These are phyloP conservation scores for Dictyophora rubrovolvata DNA, from an alignment of 768 basidiomycete genomes.

Conservation along the genomic window DNA sequence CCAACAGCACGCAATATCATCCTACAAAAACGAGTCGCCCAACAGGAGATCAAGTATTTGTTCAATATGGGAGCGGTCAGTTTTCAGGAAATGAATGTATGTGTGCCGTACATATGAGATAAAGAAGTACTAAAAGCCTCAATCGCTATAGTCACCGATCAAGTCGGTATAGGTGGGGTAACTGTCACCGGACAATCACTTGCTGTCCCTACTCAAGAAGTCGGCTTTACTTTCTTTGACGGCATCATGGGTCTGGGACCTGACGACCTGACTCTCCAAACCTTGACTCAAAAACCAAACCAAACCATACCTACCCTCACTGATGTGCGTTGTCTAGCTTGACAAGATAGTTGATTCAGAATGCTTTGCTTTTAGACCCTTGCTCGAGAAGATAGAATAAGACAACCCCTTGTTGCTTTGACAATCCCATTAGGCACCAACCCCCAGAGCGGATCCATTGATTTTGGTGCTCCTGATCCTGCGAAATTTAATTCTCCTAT, in stretches of 20 bases:
- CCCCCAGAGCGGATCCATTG: background rate
- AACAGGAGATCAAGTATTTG: slow-evolving; percentile 36
- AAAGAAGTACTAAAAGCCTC: background rate
- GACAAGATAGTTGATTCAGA: background rate
- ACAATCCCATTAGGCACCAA: slow-evolving; percentile 13
- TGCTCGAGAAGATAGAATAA: background rate
- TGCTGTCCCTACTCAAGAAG: slow-evolving; percentile 41
- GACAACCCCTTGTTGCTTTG: background rate
- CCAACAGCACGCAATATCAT: background rate
- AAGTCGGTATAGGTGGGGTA: slow-evolving; percentile 4
- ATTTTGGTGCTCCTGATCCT: slow-evolving; percentile 22
- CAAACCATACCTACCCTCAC: slow-evolving; percentile 43
- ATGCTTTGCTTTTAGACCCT: background rate
- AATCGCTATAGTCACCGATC: background rate
- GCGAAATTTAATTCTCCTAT: slow-evolving; percentile 19
- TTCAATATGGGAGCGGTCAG: slow-evolving; percentile 45
- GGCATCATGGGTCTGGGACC: slow-evolving; percentile 66
- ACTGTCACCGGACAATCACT: slow-evolving; percentile 49
- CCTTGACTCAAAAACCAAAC: slow-evolving; percentile 19
- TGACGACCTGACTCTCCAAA: slow-evolving; percentile 38
- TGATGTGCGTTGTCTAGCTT: background rate
- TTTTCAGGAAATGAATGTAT: slow-evolving; percentile 1
- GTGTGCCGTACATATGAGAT: background rate
- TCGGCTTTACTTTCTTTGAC: slow-evolving; percentile 39
- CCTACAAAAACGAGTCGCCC: slow-evolving; percentile 34